Conservation (phyloP, 495 filamentous ascomycete species). For the Neurospora tetraspora region DNA sequence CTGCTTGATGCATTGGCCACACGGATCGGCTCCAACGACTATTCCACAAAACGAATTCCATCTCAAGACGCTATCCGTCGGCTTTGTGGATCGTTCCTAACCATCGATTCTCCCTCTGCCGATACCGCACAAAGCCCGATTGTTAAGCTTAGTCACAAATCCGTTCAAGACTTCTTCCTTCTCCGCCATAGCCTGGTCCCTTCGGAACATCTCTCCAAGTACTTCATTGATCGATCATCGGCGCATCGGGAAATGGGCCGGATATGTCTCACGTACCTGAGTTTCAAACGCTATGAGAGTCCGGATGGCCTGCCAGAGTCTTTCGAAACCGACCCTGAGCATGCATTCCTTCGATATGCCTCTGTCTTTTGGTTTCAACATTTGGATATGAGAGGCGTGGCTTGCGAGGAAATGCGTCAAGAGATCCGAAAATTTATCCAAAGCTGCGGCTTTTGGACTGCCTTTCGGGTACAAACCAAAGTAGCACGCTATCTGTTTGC, state of each 20-base stretch:
- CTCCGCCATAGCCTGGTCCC: background rate
- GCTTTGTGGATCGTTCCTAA: slow-evolving; percentile 1
- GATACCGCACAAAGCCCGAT: background rate
- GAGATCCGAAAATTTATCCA: background rate
- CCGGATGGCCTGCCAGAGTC: background rate
- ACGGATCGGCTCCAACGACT: background rate
- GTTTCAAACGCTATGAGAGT: background rate
- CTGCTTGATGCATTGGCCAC: background rate
- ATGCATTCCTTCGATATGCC: slow-evolving; percentile 1
- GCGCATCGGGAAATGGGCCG: background rate
- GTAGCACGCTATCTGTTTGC: slow-evolving; percentile 1
- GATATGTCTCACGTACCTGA: background rate
- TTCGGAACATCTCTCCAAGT: background rate
- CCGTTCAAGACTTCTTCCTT: slow-evolving; percentile 1
- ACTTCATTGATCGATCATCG: background rate
- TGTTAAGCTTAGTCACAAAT: slow-evolving; percentile 1
- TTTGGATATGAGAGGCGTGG: background rate
- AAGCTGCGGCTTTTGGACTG: background rate
- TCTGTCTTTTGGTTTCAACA: slow-evolving; percentile 4
- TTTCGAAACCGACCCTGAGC: background rate
- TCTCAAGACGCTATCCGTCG: background rate
- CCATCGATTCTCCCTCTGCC: background rate
- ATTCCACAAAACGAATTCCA: background rate
- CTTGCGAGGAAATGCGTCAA: background rate
- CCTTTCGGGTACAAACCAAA: background rate